Evolutionary conservation across 179 eudicot species (phyloP), one percentile per base, ranked within the genome.

Genomic region (Vitellaria paradoxa): DNA sequence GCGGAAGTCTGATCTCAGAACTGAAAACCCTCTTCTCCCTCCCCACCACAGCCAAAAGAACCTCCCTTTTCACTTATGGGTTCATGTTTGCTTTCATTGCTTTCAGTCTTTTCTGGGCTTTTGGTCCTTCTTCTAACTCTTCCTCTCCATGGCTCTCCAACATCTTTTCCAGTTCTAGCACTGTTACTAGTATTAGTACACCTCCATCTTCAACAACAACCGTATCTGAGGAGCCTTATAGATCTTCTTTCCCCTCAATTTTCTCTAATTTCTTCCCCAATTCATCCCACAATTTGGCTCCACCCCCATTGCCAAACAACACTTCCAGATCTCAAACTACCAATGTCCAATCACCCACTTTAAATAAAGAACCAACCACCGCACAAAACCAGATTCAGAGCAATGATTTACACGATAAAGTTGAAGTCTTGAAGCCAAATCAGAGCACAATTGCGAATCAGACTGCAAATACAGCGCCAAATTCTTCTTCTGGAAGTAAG

Each of bases 101-200:
- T 68, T 87, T 89, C 79, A 89, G 89, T 40, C 76, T 88, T 40
- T 88, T 78, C 78, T 61, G 88, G 52, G 90, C 97, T 47, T 88
- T 90, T 62, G 70, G 80, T 49, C 87, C 91, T 14, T 84, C 94
- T 69, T 55, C 86, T 10, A 75, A 81, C 62, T 80, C 92, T 61
- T 80, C 93, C 57, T 87, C 94, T 0, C 87, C 97, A 9, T 92
- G 93, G 97, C 92, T 89, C 79, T 47, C 82, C 23, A 88, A 84
- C 81, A 79, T 88, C 21, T 92, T 92, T 23, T 26, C 76, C 52
- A 15, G 37, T 67, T 18, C 76, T 26, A 68, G 37, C 53, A 79
- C 77, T 24, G 62, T 73, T 9, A 75, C 77, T 74, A 23, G 76
- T 50, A 65, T 72, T 23, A 56, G 66, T 47, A 0, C 80, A 8